Evolutionary conservation across 257 asterid species (phyloP).

Genomic region (Solanum pinnatisectum): DNA sequence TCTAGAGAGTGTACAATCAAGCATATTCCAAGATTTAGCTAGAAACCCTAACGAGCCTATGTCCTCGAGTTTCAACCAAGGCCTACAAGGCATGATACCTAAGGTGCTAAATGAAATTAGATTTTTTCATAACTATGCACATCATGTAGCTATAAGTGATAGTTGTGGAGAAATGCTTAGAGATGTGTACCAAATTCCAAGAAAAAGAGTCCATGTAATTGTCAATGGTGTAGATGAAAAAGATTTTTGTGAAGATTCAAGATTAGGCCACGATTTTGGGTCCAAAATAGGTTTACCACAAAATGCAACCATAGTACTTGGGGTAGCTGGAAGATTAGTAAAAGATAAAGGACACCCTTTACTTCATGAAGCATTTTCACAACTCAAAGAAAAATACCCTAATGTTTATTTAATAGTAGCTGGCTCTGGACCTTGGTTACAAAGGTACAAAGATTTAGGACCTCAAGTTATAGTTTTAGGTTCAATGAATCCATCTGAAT

Average conservation of each 20-base stretch:
- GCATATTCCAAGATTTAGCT: conserved; percentile 63
- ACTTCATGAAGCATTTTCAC: conserved; percentile 63
- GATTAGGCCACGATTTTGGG: conserved; percentile 34
- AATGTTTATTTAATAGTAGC: conserved; percentile 69
- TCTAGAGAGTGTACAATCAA: conserved; percentile 75
- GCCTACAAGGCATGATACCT: conserved; percentile 58
- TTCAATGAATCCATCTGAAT: conserved; percentile 51
- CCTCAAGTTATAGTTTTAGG: conserved; percentile 57
- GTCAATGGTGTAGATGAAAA: conserved; percentile 70
- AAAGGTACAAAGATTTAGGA: conserved; percentile 63
- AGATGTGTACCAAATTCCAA: conserved; percentile 79
- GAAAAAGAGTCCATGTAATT: conserved; percentile 65
- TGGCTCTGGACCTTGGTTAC: conserved; percentile 87
- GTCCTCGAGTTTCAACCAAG: conserved; percentile 39
- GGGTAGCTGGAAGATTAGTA: conserved; percentile 83
- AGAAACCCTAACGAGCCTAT: conserved; percentile 39
- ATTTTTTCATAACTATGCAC: conserved; percentile 66
- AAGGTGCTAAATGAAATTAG: conserved; percentile 70
- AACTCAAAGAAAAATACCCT: conserved; percentile 30
- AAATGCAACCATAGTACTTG: conserved; percentile 69
- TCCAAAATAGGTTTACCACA: conserved; percentile 54
- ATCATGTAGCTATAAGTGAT: conserved; percentile 85
- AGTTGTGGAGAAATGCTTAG: conserved; percentile 90
- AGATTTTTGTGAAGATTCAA: conserved; percentile 44
- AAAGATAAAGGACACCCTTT: conserved; percentile 91